Base-by-base conservation (phyloP, 495 filamentous ascomycete genomes). In the Hyaloscypha variabilis region DNA sequence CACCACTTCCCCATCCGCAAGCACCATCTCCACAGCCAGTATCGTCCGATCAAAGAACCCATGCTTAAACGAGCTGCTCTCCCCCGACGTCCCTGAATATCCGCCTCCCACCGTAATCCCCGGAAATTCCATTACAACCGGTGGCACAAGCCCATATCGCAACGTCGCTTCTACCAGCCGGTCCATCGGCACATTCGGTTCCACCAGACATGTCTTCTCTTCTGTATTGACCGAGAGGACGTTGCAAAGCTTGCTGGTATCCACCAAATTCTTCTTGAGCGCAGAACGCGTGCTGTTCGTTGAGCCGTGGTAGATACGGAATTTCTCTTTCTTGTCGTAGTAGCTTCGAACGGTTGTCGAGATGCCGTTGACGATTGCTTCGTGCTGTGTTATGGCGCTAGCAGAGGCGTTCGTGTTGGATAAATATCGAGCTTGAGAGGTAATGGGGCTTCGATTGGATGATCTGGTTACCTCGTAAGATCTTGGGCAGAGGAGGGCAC, bases 281-380 rank as follows among this genome's bases (percentile, higher is more conserved):
- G 79, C 76, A 6, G 78, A 81, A 1, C 89, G 87, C 21, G 90
- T 93, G 73, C 81, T 88, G 76, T 93, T 93, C 31, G 90, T 93
- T 0, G 87, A 87, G 64, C 91, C 91, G 80, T 93, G 91, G 75
- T 79, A 86, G 76, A 94, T 92, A 60, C 91, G 86, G 77, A 91
- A 94, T 19, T 85, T 82, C 65, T 87, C 79, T 31, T 80, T 76
- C 21, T 80, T 77, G 21, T 84, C 75, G 75, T 86, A 87, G 77
- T 85, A 87, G 34, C 73, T 63, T 59, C 81, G 78, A 19, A 91
- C 83, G 13, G 74, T 70, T 6, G 76, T 62, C 25, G 87, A 73
- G 60, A 88, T 78, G 25, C 69, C 26, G 19, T 70, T 60, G 26
- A 87, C 83, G 6, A 75, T 77, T 26, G 68, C 58, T 2, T 78